phyloP scores from a whole-genome alignment of 2,329 filamentous ascomycete species.

The Bimuria novae-zelandiae region DNA sequence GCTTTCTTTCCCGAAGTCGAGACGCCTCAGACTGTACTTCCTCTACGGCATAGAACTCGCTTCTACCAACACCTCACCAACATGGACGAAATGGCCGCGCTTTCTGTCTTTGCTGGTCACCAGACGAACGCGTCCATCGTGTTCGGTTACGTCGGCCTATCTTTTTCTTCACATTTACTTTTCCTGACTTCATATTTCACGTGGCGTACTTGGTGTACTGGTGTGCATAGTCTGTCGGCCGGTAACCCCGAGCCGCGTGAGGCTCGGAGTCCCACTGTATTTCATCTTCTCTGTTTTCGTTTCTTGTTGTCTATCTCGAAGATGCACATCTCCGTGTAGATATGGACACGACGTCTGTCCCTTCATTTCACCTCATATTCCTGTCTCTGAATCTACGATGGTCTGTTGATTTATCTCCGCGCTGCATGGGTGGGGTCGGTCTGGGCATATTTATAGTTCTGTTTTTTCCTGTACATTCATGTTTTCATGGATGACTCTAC shows the following conservation, averaged over 20 bases:
- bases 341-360: conserved; percentile 4
- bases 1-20: conserved; percentile 20
- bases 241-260: conserved; percentile 6
- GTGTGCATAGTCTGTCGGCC: conserved; percentile 14
- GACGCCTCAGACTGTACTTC: conserved; percentile 6
- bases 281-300: neutral
- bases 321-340: conserved; percentile 3
- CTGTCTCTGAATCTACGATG: neutral
- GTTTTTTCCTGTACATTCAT: conserved; percentile 13
- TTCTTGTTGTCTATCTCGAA: conserved; percentile 9
- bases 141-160: conserved; percentile 28
- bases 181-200: conserved; percentile 12
- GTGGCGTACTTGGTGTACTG: conserved; percentile 24
- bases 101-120: conserved; percentile 39
- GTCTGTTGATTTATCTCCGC: conserved; percentile 6
- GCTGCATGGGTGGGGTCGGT: conserved; percentile 10
- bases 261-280: conserved; percentile 9
- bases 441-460: conserved; percentile 10
- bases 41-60: neutral
- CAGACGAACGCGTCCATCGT: conserved; percentile 30
- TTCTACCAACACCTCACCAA: neutral
- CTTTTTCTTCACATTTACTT: conserved; percentile 39
- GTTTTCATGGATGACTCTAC: neutral
- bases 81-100: conserved; percentile 11
- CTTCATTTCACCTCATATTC: conserved; percentile 6